Evolutionary conservation across 768 basidiomycete genomes (phyloP), one percentile per base, ranked within the genome.

Genomic region (Pholiota conissans): DNA sequence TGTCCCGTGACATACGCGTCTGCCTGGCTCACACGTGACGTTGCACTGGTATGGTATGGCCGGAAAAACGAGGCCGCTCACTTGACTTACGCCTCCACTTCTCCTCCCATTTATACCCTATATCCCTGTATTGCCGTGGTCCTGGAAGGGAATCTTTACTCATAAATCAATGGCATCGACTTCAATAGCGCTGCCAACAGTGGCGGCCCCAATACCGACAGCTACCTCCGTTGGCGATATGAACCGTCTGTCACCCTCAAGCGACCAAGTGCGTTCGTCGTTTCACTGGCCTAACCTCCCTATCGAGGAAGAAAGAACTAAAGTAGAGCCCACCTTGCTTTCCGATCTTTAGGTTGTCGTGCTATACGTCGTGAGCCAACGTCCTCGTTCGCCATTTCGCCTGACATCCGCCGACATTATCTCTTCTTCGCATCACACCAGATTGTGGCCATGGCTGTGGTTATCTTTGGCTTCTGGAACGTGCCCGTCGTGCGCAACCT

Each of bases 381-480:
- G 50, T 29, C 34, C 14, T 52, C 48, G 22, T 26, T 9, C 30
- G 42, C 39, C 9, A 18, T 49, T 22, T 22, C 26, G 49, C 40
- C 32, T 45, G 39, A 27, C 16, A 45, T 52, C 45, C 49, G 42
- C 51, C 52, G 34, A 54, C 40, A 37, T 32, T 34, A 62, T 51
- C 48, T 55, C 39, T 50, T 28, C 57, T 26, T 32, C 61, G 35
- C 60, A 58, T 40, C 52, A 7, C 54, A 49, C 53, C 29, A 93
- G 91, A 87, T 91, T 49, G 84, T 92, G 52, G 90, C 93, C 50
- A 93, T 88, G 78, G 83, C 89, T 49, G 91, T 94, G 57, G 82
- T 93, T 60, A 90, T 92, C 58, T 91, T 93, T 65, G 92, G 90
- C 40, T 80, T 92, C 62, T 94, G 92, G 92, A 90, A 88, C 72